Evolutionary conservation across 2,329 filamentous ascomycete genomes (phyloP).

Genomic region (Diplodia corticola): DNA sequence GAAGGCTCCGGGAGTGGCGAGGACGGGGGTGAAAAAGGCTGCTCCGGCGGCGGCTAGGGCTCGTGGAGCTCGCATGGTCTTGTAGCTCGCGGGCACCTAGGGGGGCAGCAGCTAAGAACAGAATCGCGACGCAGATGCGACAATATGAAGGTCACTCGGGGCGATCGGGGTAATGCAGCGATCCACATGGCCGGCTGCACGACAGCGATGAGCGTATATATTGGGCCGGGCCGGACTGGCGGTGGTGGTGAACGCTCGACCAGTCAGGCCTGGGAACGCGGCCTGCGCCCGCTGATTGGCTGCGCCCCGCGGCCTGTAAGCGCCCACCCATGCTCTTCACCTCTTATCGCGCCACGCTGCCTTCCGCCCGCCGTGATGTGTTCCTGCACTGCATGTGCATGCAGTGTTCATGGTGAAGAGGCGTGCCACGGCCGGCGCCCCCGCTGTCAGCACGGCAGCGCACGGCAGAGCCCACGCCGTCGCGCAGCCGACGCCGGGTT

Average conservation of each 20-base stretch:
- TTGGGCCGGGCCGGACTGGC: conserved; percentile 5
- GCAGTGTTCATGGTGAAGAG: conserved; percentile 12
- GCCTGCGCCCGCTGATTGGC: conserved; percentile 11
- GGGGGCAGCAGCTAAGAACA: not conserved
- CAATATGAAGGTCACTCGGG: conserved; percentile 8
- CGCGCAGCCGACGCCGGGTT: too few species aligned
- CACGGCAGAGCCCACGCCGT: not conserved
- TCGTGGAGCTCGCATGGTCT: conserved; percentile 19
- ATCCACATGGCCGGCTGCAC: conserved; percentile 16
- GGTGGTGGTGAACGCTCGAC: conserved; percentile 15
- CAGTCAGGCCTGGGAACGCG: conserved; percentile 12
- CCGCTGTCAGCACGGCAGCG: conserved; percentile 10
- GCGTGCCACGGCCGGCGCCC: not conserved
- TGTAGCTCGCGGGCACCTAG: not conserved
- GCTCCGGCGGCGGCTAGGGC: conserved; percentile 14
- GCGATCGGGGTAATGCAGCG: conserved; percentile 14
- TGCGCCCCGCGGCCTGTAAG: conserved; percentile 4
- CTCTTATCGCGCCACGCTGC: conserved; percentile 13
- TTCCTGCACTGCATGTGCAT: conserved; percentile 14
- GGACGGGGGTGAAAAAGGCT: not conserved
- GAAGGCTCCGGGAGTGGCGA: conserved; percentile 17
- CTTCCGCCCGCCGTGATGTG: not conserved
- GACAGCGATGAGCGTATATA: conserved; percentile 19
- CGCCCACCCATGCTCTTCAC: conserved; percentile 22
- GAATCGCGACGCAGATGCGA: conserved; percentile 20